Base-by-base conservation (phyloP, 306 rosid genomes). In the Sesbania bispinosa region DNA sequence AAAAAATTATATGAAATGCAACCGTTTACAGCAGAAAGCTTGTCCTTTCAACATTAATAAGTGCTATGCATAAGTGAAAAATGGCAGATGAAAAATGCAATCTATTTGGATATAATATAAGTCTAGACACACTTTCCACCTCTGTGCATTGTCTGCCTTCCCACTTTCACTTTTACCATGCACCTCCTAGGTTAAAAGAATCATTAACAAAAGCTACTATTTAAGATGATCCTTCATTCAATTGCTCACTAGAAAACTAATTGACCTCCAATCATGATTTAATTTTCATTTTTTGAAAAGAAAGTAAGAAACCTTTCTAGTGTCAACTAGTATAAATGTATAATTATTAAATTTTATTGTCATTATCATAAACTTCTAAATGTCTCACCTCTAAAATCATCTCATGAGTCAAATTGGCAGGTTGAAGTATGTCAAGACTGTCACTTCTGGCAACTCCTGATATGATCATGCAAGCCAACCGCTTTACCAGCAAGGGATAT, bases 381-480 rank as follows among this genome's bases (percentile, higher is more conserved):
- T 11, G 10, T 73, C 82, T 74, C 55, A 89, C 96, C 96, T 76
- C 66, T 54, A 68, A 68, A 58, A 85, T 78, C 85, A 88, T 81
- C 79, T 71, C 81, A 33, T 89, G 68, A n/a, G 84, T 84, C 79
- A 93, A 79, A 71, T 59, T 80, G 82, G 93, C 85, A 69, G 96
- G 96, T 73, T 88, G 98, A 81, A 93, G 98, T 50, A 90, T 85
- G 89, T 90, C 96, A 45, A 93, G 87, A 75, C 58, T 83, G 81
- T 87, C 85, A 52, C 87, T 51, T 71, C 71, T 76, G 58, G 82
- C 66, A 79, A 76, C 85, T 76, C 90, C 90, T 24, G 94, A 84
- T 77, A 93, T 80, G 69, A 87, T 87, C 97, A 88, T 88, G 82
- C 98, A 90, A 69, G 96, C 94, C 81, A 93, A 84, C 79, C 98